Conservation (phyloP, 2,329 filamentous ascomycete genomes). For the Alternaria sp. region DNA sequence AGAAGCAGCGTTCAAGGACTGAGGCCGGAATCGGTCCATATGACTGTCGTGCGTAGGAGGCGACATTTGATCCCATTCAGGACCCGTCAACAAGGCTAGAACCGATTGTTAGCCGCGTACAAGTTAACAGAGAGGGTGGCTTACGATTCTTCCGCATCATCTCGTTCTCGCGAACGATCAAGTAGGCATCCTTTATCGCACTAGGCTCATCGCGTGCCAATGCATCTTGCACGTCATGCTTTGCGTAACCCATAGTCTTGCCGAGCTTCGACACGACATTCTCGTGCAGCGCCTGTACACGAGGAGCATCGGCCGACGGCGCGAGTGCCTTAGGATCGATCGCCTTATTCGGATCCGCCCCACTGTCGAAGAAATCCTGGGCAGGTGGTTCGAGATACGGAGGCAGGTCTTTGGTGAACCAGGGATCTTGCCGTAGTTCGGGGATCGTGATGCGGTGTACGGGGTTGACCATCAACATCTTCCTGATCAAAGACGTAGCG, state of each 20-base stretch:
- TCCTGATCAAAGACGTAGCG: conserved; percentile 81
- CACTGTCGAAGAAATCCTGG: conserved; percentile 91
- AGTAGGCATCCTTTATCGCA: conserved; percentile 97
- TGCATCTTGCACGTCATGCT: conserved; percentile 92
- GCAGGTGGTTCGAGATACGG: conserved; percentile 84
- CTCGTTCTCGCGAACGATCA: conserved; percentile 97
- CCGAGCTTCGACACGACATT: conserved; percentile 94
- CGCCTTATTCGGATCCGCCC: conserved; percentile 90
- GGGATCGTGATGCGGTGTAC: conserved; percentile 92
- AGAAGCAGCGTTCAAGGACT: conserved; percentile 39
- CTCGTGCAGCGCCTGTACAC: conserved; percentile 89
- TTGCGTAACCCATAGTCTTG: conserved; percentile 97
- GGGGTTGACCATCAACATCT: conserved; percentile 94
- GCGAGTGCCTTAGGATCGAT: conserved; percentile 84
- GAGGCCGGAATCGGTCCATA: conserved; percentile 41
- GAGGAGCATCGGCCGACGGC: conserved; percentile 70
- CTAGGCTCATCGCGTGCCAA: conserved; percentile 91
- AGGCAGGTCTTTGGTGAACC: conserved; percentile 89
- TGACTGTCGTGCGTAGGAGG: conserved; percentile 58
- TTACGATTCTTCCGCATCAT: conserved; percentile 94
- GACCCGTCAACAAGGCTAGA: conserved; percentile 61
- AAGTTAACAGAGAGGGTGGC: conserved; percentile 47
- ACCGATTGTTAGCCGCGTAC: conserved; percentile 19
- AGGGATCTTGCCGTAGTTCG: conserved; percentile 90
- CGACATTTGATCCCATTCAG: conserved; percentile 62